Evolutionary conservation across 2,329 filamentous ascomycete genomes (phyloP).

Genomic region (Fusarium hainanense): DNA sequence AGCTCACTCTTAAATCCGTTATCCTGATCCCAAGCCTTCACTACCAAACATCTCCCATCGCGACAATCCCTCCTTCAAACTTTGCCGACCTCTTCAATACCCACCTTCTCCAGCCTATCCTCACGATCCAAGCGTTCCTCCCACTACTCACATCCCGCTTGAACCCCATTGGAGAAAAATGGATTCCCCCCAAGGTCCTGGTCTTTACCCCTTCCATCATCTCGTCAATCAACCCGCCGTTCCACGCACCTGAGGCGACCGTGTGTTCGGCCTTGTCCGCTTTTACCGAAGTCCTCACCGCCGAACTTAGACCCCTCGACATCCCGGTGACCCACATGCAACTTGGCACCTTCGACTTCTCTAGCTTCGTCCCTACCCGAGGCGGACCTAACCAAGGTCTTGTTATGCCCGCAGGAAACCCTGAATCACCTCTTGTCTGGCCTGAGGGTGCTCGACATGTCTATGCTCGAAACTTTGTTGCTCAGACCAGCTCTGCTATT

Average conservation of each 20-base stretch:
- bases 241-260: constrained; percentile 86
- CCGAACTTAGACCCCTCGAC: constrained; percentile 79
- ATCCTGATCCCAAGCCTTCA: constrained; percentile 84
- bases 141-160: constrained; percentile 76
- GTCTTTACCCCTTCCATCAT: constrained; percentile 85
- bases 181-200: constrained; percentile 73
- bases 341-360: constrained; percentile 90
- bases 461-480: constrained; percentile 72
- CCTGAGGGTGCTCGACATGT: constrained; percentile 67
- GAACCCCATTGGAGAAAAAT: constrained; percentile 62
- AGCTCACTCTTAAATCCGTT: constrained; percentile 80
- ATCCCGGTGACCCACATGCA: constrained; percentile 89
- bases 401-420: constrained; percentile 55
- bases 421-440: constrained; percentile 69
- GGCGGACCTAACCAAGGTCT: constrained; percentile 51
- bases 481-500: constrained; percentile 65
- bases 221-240: constrained; percentile 80
- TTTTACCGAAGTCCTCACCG: constrained; percentile 82
- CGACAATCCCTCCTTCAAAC: constrained; percentile 82
- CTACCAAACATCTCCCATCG: constrained; percentile 85
- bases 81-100: constrained; percentile 94
- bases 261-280: constrained; percentile 88
- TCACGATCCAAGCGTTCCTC: constrained; percentile 90
- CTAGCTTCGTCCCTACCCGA: constrained; percentile 67
- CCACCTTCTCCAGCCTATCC: constrained; percentile 87